These are phyloP conservation scores for Grosmannia serpens DNA, from an alignment of 2,329 filamentous ascomycete species.

Conservation along the genomic window DNA sequence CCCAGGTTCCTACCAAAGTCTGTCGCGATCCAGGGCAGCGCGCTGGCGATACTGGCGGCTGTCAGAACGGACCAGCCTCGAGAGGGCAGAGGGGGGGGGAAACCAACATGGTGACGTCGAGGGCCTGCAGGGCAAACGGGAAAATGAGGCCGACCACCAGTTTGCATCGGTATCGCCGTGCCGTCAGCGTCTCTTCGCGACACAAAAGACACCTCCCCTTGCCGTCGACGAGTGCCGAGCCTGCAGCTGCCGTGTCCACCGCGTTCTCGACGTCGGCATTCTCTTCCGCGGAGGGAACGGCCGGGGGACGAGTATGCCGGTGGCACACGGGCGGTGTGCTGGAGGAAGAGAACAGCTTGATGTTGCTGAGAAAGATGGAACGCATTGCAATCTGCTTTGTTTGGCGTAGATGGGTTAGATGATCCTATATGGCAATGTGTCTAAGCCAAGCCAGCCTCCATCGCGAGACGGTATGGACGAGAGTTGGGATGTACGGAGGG, in stretches of 20 bases:
- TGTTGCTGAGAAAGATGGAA: neutral
- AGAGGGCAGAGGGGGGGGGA: too few species aligned
- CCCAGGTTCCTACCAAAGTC: conserved; percentile 50
- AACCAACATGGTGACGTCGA: conserved; percentile 47
- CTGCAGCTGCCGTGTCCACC: neutral
- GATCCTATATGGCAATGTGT: neutral
- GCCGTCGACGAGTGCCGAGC: neutral
- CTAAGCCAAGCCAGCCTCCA: neutral
- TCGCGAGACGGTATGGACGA: neutral
- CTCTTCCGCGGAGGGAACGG: neutral
- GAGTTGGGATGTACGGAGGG: neutral
- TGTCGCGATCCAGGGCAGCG: conserved; percentile 49
- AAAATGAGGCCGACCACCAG: conserved; percentile 46
- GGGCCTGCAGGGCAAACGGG: conserved; percentile 49
- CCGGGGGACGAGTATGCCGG: neutral
- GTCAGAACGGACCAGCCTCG: neutral
- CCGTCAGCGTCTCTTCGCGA: neutral
- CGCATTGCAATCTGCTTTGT: neutral
- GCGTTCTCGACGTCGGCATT: neutral
- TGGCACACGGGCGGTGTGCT: neutral
- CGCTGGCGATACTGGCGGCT: conserved; percentile 32
- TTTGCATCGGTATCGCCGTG: conserved; percentile 40
- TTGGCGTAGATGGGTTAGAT: too few species aligned
- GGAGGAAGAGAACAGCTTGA: neutral
- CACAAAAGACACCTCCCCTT: neutral